Evolutionary conservation across 768 basidiomycete genomes (phyloP), one percentile per base, ranked within the genome.

Genomic region (Macrocybe gigantea): DNA sequence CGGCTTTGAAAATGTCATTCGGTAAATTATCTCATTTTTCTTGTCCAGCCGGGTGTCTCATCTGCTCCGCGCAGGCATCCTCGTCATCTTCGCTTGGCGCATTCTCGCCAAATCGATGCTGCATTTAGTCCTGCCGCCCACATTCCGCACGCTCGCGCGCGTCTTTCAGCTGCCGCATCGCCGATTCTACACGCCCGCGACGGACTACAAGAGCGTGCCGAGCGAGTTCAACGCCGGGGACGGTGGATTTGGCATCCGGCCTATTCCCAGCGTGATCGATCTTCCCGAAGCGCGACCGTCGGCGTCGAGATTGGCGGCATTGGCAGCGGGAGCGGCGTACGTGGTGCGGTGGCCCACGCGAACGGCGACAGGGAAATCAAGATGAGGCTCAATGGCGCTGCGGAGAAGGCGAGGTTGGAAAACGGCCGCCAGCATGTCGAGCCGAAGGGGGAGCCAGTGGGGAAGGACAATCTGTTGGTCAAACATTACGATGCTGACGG

Each of bases 401-500:
- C 49, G 31, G 65, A 51, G 51, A 60, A 54, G 42, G 49, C 12
- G 30, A 44, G 22, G 34, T 31, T 44, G 29, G 52, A 37, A 9
- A 37, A 55, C 29, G 45, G 33, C 2, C 41, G 36, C 1, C 37
- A 13, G 35, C 6, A 34, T 22, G 45, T 49, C 11, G 42, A 35
- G 6, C 52, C 51, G 29, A 47, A 46, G 33, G 42, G 43, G 11
- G 54, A 48, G 15, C 51, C 65, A 52, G 67, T 63, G 49, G 54
- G 38, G 51, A 58, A 60, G 14, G 72, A 59, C 39, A 62, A 56
- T 13, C 56, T 60, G 34, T 49, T 49, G 30, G 70, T 82, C 38
- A 87, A 82, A 49, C 88, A 88, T 66, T 90, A 91, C 56, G 91
- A 92, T 66, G 89, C 86, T 9, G 88, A 89, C 64, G 90, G 90